A percentile compares a stretch with the other conserved stretches of the same genome.
Conservation (phyloP, 2,329 filamentous ascomycete genomes). For the Alternaria triticimaculans region DNA sequence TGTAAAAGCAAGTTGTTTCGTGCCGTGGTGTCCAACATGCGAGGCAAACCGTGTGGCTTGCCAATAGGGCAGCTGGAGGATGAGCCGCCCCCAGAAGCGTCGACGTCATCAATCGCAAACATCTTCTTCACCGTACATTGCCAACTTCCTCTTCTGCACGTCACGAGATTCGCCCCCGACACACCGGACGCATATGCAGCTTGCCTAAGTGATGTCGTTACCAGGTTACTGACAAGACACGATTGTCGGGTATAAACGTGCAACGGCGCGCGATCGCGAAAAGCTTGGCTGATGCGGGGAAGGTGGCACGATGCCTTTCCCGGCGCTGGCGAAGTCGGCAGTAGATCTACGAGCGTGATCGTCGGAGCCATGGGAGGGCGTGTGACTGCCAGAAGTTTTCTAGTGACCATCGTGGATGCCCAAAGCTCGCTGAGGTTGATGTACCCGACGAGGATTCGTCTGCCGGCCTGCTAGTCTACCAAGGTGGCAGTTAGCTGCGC, state of each 20-base stretch:
- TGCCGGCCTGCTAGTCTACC: not conserved
- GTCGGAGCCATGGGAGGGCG: not conserved
- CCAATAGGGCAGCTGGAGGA: not conserved
- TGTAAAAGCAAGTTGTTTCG: not conserved
- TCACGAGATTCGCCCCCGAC: conserved; percentile 2
- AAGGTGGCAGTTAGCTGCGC: not conserved
- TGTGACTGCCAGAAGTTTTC: conserved; percentile 8
- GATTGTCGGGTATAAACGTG: conserved; percentile 6
- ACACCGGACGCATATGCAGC: conserved; percentile 8
- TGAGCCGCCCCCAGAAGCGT: not conserved
- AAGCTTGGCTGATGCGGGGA: conserved; percentile 11
- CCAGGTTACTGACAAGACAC: not conserved
- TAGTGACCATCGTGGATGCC: not conserved
- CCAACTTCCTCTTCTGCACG: conserved; percentile 1
- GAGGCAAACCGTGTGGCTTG: not conserved
- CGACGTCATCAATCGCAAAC: not conserved
- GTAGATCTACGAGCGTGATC: conserved; percentile 6
- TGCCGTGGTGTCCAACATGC: not conserved
- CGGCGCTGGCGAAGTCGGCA: conserved; percentile 1
- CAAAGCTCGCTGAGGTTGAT: not conserved
- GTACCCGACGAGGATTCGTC: not conserved
- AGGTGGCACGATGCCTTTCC: conserved; percentile 4
- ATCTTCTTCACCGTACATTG: conserved; percentile 1
- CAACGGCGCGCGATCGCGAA: conserved; percentile 7
- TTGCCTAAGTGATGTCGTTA: conserved; percentile 1